A percentile compares a stretch with the other conserved stretches of the same genome.
phyloP scores from a whole-genome alignment of 1,284 basidiomycete genomes.

The Cryptococcus floricola region DNA sequence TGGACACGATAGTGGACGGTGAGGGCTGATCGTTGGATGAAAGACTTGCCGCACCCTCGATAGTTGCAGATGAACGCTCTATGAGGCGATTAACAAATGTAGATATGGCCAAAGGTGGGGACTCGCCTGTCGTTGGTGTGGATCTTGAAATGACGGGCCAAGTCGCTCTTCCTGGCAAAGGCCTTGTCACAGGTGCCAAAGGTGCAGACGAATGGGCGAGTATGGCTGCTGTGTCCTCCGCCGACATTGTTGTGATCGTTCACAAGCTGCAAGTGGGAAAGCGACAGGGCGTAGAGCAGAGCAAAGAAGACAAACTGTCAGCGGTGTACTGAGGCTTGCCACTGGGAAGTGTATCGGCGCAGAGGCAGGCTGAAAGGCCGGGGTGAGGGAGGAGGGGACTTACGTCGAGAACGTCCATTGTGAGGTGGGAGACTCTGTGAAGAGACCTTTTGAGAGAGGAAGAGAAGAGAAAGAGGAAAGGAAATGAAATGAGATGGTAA shows the following conservation, averaged over 20 bases:
- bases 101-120: neutral
- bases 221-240: constrained; percentile 30
- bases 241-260: constrained; percentile 44
- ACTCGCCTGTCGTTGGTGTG: constrained; percentile 50
- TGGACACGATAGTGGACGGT: constrained; percentile 51
- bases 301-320: neutral
- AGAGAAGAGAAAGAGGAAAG: neutral
- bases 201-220: constrained; percentile 47
- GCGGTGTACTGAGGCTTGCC: neutral
- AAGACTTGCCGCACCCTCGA: constrained; percentile 44
- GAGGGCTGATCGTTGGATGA: constrained; percentile 50
- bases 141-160: constrained; percentile 52
- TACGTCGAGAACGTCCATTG: constrained; percentile 36
- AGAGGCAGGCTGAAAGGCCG: neutral
- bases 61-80: constrained; percentile 48
- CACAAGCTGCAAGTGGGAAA: constrained; percentile 34
- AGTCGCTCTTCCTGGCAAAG: constrained; percentile 53
- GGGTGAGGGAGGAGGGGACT: constrained; percentile 11
- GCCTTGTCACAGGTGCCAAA: constrained; percentile 49
- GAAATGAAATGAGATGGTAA: neutral
- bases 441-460: neutral
- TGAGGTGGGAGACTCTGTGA: neutral
- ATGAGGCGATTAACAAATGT: neutral
- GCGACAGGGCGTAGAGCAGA: neutral
- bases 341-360: neutral